Evolutionary conservation across 2,329 filamentous ascomycete genomes (phyloP).

Genomic region (Colletotrichum abscissum): DNA sequence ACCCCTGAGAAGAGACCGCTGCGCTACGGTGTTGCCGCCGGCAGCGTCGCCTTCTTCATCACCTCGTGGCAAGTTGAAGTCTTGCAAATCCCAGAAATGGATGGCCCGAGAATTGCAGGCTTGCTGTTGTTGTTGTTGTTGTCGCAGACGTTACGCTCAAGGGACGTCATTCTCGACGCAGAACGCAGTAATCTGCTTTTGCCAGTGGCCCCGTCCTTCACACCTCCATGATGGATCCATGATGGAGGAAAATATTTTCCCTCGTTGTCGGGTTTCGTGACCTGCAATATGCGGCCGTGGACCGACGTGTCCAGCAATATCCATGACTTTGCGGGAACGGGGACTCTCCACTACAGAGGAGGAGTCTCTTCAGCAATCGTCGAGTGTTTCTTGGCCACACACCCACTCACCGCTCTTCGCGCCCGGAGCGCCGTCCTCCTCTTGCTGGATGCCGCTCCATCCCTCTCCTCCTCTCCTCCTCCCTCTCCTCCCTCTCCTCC

Average conservation of each 20-base stretch:
- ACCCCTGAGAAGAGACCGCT: constrained; percentile 1
- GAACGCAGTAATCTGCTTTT: constrained; percentile 8
- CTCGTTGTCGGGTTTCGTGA: constrained; percentile 11
- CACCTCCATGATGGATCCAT: neutral
- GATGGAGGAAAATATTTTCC: neutral
- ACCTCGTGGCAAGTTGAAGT: constrained; percentile 18
- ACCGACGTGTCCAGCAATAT: neutral
- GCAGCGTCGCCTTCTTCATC: constrained; percentile 21
- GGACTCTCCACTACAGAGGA: neutral
- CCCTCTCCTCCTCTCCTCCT: neutral
- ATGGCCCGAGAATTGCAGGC: neutral
- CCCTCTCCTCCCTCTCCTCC: neutral
- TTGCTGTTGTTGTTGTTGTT: neutral
- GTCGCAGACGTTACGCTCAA: neutral
- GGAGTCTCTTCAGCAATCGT: neutral
- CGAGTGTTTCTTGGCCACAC: constrained; percentile 10
- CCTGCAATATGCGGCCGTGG: neutral
- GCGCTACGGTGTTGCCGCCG: constrained; percentile 22
- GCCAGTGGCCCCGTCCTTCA: neutral
- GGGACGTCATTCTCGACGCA: constrained; percentile 10
- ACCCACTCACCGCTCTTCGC: constrained; percentile 28
- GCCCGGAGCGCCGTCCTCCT: neutral
- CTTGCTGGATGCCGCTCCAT: constrained; percentile 2
- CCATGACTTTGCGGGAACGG: constrained; percentile 2
- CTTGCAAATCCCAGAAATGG: neutral